Evolutionary conservation across 2,329 filamentous ascomycete genomes (phyloP).

Genomic region (Fusarium anthophilum): DNA sequence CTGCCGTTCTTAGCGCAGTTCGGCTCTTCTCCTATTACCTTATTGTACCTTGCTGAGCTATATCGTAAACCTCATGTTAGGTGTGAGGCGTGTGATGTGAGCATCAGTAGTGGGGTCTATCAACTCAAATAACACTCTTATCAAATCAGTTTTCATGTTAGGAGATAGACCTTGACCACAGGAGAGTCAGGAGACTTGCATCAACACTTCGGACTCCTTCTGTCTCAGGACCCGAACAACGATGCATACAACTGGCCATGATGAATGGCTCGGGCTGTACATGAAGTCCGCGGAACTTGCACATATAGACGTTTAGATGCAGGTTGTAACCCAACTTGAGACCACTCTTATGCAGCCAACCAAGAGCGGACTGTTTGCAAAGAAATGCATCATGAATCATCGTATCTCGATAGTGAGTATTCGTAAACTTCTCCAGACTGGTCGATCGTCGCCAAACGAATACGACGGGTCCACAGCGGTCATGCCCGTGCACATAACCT

Average conservation of each 20-base stretch:
- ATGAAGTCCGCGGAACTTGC: background rate
- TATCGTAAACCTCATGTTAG: no score
- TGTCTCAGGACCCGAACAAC: background rate
- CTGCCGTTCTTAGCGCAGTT: background rate
- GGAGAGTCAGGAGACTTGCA: background rate
- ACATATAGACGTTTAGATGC: no score
- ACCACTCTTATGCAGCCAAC: background rate
- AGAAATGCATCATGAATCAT: background rate
- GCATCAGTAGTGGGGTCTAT: no score
- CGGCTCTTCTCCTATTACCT: background rate
- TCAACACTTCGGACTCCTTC: background rate
- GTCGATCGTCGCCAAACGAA: background rate
- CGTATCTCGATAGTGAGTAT: background rate
- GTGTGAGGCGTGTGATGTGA: no score
- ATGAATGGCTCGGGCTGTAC: background rate
- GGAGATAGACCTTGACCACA: no score
- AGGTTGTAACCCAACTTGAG: background rate
- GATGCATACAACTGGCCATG: background rate
- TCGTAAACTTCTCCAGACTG: background rate
- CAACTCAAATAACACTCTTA: no score
- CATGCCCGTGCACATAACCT: background rate
- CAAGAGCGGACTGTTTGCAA: background rate
- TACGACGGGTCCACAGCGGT: background rate
- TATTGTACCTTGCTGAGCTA: background rate
- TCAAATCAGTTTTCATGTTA: no score